These are phyloP conservation scores for Aspergillus nidulans DNA, from an alignment of 495 filamentous ascomycete species.

Conservation along the genomic window DNA sequence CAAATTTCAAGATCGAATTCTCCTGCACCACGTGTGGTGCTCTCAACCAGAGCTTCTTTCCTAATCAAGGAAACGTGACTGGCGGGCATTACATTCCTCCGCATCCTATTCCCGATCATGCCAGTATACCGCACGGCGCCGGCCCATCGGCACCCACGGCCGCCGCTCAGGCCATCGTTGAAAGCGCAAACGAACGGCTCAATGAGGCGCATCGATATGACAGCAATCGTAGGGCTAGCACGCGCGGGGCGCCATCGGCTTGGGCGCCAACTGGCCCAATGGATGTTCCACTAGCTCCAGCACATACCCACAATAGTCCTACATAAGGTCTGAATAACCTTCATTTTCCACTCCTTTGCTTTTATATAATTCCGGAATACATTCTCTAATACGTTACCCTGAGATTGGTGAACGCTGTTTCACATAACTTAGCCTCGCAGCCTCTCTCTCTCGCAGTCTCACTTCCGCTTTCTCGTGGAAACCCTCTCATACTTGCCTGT, in stretches of 20 bases:
- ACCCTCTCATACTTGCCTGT: not conserved
- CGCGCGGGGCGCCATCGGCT: slow-evolving; percentile 28
- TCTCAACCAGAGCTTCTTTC: slow-evolving; percentile 43
- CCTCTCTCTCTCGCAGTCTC: not conserved
- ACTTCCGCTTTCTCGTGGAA: not conserved
- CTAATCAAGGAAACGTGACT: slow-evolving; percentile 40
- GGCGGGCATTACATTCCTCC: slow-evolving; percentile 29
- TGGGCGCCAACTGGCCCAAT: slow-evolving; percentile 25
- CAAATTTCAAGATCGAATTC: slow-evolving; percentile 46
- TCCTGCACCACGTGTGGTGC: slow-evolving; percentile 42
- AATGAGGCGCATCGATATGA: slow-evolving; percentile 31
- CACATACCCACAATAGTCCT: slow-evolving; percentile 14
- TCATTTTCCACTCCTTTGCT: not conserved
- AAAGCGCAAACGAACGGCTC: slow-evolving; percentile 38
- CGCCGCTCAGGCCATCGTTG: slow-evolving; percentile 13
- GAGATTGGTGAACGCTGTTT: not conserved
- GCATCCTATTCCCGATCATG: slow-evolving; percentile 23
- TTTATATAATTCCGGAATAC: not conserved
- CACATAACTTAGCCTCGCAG: not conserved
- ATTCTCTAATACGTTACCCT: not conserved
- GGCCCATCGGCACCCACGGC: slow-evolving; percentile 18
- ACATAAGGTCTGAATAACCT: slow-evolving; percentile 4
- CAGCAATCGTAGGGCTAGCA: slow-evolving; percentile 16
- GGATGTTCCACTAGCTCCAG: slow-evolving; percentile 30
- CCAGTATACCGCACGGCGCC: slow-evolving; percentile 16